Conservation (phyloP, 2,329 filamentous ascomycete species). For the Pseudopyricularia javanii region DNA sequence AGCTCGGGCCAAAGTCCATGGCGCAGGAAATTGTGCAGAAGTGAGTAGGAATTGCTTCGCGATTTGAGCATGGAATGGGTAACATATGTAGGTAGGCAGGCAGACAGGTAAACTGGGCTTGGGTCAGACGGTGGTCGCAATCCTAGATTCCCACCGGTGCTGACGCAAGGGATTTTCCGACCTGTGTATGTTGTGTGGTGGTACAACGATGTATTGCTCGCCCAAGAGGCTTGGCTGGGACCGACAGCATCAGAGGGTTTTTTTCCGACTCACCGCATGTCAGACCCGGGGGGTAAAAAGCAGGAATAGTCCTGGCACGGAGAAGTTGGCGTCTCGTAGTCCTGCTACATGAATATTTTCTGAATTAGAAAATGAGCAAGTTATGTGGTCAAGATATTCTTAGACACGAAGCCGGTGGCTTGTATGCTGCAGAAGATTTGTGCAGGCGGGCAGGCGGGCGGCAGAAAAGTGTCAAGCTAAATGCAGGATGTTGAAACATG, state of each 20-base stretch:
- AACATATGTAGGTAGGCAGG: background rate
- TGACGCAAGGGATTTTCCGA: background rate
- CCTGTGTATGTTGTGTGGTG: background rate
- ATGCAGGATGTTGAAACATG: too few species aligned
- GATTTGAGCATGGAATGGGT: background rate
- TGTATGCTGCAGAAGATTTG: too few species aligned
- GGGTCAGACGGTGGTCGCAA: too few species aligned
- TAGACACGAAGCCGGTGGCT: too few species aligned
- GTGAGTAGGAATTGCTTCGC: background rate
- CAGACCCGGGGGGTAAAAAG: slow-evolving; percentile 32
- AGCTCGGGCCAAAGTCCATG: background rate
- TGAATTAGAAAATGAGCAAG: background rate
- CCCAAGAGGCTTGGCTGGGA: background rate
- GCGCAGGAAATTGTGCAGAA: background rate
- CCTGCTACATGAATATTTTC: slow-evolving; percentile 23
- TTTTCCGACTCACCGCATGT: slow-evolving; percentile 38
- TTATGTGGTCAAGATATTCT: too few species aligned
- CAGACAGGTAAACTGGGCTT: too few species aligned
- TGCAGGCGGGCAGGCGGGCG: too few species aligned
- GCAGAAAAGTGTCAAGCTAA: too few species aligned
- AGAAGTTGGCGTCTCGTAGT: slow-evolving; percentile 41
- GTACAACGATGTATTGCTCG: background rate
- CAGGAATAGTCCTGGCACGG: slow-evolving; percentile 38
- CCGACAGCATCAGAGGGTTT: background rate
- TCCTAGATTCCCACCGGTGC: background rate